Conservation (phyloP, 495 filamentous ascomycete genomes). For the Talaromyces ruber region DNA sequence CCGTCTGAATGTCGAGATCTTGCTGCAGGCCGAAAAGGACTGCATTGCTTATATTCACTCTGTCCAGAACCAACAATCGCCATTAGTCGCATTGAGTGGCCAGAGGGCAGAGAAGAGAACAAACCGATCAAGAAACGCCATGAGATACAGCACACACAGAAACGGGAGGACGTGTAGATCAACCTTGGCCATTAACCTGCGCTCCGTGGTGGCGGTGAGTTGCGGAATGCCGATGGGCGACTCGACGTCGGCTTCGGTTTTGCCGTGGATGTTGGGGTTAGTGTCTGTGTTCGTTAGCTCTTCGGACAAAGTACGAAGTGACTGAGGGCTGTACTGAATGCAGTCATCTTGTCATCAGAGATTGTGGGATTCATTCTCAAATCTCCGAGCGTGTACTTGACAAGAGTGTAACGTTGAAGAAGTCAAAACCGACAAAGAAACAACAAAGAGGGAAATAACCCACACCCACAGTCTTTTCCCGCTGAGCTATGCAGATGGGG, state of each 20-base stretch:
- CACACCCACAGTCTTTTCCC: no score
- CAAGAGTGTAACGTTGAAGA: not conserved
- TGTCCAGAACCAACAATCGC: slow-evolving; percentile 7
- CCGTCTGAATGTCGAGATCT: slow-evolving; percentile 49
- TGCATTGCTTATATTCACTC: slow-evolving; percentile 64
- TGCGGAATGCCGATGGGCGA: slow-evolving; percentile 17
- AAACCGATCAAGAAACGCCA: slow-evolving; percentile 81
- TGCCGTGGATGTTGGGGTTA: not conserved
- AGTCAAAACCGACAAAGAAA: not conserved
- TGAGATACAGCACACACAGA: slow-evolving; percentile 71
- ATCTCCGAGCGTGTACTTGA: not conserved
- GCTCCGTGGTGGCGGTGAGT: slow-evolving; percentile 53
- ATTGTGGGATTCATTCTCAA: not conserved
- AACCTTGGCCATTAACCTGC: slow-evolving; percentile 63
- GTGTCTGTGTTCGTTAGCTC: not conserved
- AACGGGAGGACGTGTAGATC: slow-evolving; percentile 76
- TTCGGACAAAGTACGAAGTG: not conserved
- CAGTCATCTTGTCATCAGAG: not conserved
- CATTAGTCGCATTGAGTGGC: not conserved
- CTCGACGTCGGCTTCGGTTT: not conserved
- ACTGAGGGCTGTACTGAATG: not conserved
- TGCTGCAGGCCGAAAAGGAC: slow-evolving; percentile 50
- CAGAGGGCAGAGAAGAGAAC: slow-evolving; percentile 4
- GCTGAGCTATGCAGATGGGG: no score
- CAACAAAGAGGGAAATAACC: no score